Percentiles rank a stretch among this genome's conserved stretches.
phyloP scores from a whole-genome alignment of 495 filamentous ascomycete genomes.

The Hypoxylon lienhwacheense region DNA sequence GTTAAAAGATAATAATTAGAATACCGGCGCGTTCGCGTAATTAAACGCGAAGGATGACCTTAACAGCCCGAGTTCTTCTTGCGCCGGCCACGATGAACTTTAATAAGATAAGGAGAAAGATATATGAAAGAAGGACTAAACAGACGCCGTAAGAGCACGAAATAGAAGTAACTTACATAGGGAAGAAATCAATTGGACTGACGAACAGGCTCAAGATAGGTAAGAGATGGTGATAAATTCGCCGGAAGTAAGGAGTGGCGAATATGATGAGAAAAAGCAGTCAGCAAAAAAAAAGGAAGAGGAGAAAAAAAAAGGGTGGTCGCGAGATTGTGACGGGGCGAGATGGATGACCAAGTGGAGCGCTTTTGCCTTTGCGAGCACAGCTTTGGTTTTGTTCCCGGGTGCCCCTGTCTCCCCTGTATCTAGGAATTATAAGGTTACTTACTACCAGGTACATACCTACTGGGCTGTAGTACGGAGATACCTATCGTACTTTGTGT shows the following conservation, averaged over 20 bases:
- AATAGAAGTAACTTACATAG: slow-evolving; percentile 33
- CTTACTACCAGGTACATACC: too few species aligned
- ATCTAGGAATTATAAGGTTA: too few species aligned
- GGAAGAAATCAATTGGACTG: slow-evolving; percentile 27
- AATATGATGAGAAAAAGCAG: slow-evolving; percentile 35
- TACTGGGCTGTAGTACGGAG: too few species aligned
- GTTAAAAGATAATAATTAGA: not conserved
- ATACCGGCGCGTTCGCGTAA: not conserved
- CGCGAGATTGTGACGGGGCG: slow-evolving; percentile 37
- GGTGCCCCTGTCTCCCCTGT: slow-evolving; percentile 19
- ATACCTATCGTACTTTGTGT: not conserved
- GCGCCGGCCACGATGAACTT: slow-evolving; percentile 9
- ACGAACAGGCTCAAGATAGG: slow-evolving; percentile 20
- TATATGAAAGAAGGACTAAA: not conserved
- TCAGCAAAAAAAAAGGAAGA: slow-evolving; percentile 37
- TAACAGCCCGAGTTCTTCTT: slow-evolving; percentile 5
- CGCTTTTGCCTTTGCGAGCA: slow-evolving; percentile 23
- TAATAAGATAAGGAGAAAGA: not conserved
- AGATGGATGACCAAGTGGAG: slow-evolving; percentile 35
- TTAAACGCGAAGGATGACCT: not conserved
- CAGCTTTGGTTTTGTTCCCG: slow-evolving; percentile 31
- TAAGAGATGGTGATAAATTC: slow-evolving; percentile 35
- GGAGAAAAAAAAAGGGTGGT: slow-evolving; percentile 38
- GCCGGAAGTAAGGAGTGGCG: slow-evolving; percentile 33
- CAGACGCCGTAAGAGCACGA: slow-evolving; percentile 4